Evolutionary conservation across 371 early-diverging fungal species (phyloP).

Genomic region (Mucor racemosus): DNA sequence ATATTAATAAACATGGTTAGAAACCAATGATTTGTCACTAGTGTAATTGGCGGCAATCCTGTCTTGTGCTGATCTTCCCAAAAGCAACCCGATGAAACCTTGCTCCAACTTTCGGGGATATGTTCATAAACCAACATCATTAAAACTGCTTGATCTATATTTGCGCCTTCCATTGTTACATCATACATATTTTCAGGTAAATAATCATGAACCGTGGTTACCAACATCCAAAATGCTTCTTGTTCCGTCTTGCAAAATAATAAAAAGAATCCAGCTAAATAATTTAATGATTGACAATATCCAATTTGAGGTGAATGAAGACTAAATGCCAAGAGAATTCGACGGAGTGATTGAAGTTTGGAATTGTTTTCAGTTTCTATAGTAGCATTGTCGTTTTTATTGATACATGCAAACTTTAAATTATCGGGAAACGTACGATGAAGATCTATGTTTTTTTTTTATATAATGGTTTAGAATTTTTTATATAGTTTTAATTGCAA

Average conservation of each 20-base stretch:
- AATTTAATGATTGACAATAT: slow-evolving; percentile 87
- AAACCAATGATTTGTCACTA: slow-evolving; percentile 88
- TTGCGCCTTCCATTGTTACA: slow-evolving; percentile 78
- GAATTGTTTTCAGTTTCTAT: slow-evolving; percentile 48
- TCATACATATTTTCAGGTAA: slow-evolving; percentile 84
- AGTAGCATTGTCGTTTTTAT: background rate
- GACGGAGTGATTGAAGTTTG: slow-evolving; percentile 69
- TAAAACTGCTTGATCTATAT: slow-evolving; percentile 77
- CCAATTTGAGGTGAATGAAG: slow-evolving; percentile 72
- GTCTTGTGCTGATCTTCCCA: slow-evolving; percentile 56
- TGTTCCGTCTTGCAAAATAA: slow-evolving; percentile 79
- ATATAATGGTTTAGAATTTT: background rate
- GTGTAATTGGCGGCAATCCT: slow-evolving; percentile 69
- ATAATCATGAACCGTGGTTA: slow-evolving; percentile 73
- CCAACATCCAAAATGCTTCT: slow-evolving; percentile 83
- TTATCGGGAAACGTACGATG: slow-evolving; percentile 88
- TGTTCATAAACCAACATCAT: slow-evolving; percentile 64
- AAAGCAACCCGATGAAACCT: slow-evolving; percentile 47
- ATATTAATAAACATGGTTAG: slow-evolving; percentile 81
- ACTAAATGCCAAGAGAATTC: slow-evolving; percentile 75
- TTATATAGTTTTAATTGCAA: background rate
- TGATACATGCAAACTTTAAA: slow-evolving; percentile 61
- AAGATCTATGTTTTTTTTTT: slow-evolving; percentile 58
- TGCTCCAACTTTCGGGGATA: slow-evolving; percentile 61
- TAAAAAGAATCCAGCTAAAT: slow-evolving; percentile 78